These are phyloP conservation scores for Boletus tylopilopsis DNA, from an alignment of 768 basidiomycete genomes.

Conservation along the genomic window DNA sequence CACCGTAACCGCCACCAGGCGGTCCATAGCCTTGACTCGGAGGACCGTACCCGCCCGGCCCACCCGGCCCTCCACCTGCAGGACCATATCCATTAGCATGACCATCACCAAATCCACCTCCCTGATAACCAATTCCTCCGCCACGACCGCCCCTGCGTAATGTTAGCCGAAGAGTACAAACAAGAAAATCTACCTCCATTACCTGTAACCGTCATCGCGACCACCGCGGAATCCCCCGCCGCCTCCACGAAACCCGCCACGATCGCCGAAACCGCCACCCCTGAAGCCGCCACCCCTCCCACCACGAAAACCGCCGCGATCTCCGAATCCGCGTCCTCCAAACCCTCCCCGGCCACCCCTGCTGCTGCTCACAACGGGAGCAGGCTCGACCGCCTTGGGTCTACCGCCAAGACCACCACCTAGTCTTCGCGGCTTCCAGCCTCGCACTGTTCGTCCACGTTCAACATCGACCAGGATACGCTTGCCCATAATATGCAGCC, in stretches of 20 bases:
- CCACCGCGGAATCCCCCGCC: slow-evolving; percentile 37
- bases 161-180: slow-evolving; percentile 14
- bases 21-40: slow-evolving; percentile 39
- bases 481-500: slow-evolving; percentile 93
- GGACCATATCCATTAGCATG: slow-evolving; percentile 54
- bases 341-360: slow-evolving; percentile 38
- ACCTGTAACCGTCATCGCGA: slow-evolving; percentile 52
- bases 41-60: slow-evolving; percentile 43
- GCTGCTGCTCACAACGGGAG: slow-evolving; percentile 24
- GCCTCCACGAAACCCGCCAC: slow-evolving; percentile 41
- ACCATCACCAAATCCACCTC: slow-evolving; percentile 53
- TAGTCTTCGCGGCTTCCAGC: slow-evolving; percentile 95
- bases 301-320: slow-evolving; percentile 38
- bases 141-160: slow-evolving; percentile 56
- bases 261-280: slow-evolving; percentile 40
- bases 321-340: slow-evolving; percentile 40
- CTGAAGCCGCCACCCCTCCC: slow-evolving; percentile 43
- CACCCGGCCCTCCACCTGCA: slow-evolving; percentile 39
- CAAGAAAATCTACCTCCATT: slow-evolving; percentile 4
- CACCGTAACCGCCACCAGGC: slow-evolving; percentile 42
- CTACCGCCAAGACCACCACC: slow-evolving; percentile 99
- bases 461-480: slow-evolving; percentile 97
- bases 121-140: slow-evolving; percentile 69
- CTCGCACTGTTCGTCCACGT: slow-evolving; percentile 94
- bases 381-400: slow-evolving; percentile 69